Evolutionary conservation across 2,329 filamentous ascomycete species (phyloP).

Genomic region (Xylaria arbuscula): DNA sequence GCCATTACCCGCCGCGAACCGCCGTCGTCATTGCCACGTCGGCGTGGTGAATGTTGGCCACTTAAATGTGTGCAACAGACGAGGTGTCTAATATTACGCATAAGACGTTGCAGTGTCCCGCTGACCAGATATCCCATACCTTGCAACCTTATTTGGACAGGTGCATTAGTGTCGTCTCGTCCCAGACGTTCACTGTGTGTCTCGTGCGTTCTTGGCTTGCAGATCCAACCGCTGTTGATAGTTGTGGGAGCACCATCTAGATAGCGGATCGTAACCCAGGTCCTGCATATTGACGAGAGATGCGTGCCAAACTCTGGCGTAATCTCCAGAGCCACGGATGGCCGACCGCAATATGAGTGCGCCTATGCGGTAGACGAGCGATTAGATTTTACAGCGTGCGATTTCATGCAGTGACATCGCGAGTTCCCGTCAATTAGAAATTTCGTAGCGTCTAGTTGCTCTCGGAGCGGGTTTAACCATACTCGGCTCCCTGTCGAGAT

Average conservation of each 20-base stretch:
- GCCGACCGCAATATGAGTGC: conserved; percentile 9
- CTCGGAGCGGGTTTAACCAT: conserved; percentile 40
- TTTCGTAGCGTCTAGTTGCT: neutral
- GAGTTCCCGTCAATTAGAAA: conserved; percentile 4
- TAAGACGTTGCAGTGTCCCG: conserved; percentile 9
- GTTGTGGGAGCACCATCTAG: conserved; percentile 29
- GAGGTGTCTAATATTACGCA: conserved; percentile 11
- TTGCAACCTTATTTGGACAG: conserved; percentile 38
- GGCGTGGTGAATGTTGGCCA: neutral
- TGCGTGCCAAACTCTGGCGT: conserved; percentile 2
- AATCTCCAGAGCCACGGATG: conserved; percentile 26
- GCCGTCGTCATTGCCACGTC: neutral
- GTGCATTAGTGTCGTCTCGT: conserved; percentile 39
- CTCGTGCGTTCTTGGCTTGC: conserved; percentile 42
- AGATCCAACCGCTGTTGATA: conserved; percentile 20
- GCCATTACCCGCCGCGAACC: conserved; percentile 12
- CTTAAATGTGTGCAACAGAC: neutral
- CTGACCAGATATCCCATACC: neutral
- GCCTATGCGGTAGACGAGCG: neutral
- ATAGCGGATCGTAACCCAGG: conserved; percentile 23
- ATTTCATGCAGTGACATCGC: conserved; percentile 2
- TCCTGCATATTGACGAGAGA: conserved; percentile 17
- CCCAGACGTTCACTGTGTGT: conserved; percentile 41
- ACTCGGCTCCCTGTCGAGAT: conserved; percentile 61
- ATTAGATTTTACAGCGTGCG: conserved; percentile 16